Conservation (phyloP, 371 early-diverging fungal species). For the Enteropsectra breve region DNA sequence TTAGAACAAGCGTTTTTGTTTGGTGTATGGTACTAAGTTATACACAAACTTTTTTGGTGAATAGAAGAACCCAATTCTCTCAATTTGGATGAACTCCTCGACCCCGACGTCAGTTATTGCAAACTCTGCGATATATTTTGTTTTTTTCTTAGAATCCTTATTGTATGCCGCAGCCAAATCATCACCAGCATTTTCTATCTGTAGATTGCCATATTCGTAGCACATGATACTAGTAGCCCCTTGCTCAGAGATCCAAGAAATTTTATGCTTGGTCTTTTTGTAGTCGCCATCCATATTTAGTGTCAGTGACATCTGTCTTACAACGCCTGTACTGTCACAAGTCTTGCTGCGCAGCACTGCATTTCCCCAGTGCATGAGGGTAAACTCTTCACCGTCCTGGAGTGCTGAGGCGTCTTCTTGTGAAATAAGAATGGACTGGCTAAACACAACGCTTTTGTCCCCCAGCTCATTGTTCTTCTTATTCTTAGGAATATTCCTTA, state of each 20-base stretch:
- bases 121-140: slow-evolving; percentile 62
- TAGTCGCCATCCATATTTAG: slow-evolving; percentile 85
- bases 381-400: slow-evolving; percentile 77
- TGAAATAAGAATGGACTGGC: slow-evolving; percentile 70
- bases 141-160: slow-evolving; percentile 68
- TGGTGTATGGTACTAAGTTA: slow-evolving; percentile 60
- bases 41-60: slow-evolving; percentile 47
- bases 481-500: slow-evolving; percentile 61
- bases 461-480: slow-evolving; percentile 77
- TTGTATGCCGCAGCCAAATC: slow-evolving; percentile 72
- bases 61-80: slow-evolving; percentile 81
- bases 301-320: slow-evolving; percentile 62
- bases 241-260: slow-evolving; percentile 76
- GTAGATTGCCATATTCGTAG: slow-evolving; percentile 68
- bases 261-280: slow-evolving; percentile 93
- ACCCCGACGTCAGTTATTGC: slow-evolving; percentile 55
- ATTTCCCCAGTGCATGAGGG: slow-evolving; percentile 99
- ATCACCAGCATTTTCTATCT: slow-evolving; percentile 84
- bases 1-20: slow-evolving; percentile 54
- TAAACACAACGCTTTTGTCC: slow-evolving; percentile 70
- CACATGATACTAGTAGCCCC: slow-evolving; percentile 59
- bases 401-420: slow-evolving; percentile 75
- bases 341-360: slow-evolving; percentile 68
- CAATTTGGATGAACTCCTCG: slow-evolving; percentile 83
- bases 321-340: slow-evolving; percentile 62